Evolutionary conservation across 2,329 filamentous ascomycete species (phyloP), one percentile per base, ranked within the genome.

Genomic region (Chalara sp.): DNA sequence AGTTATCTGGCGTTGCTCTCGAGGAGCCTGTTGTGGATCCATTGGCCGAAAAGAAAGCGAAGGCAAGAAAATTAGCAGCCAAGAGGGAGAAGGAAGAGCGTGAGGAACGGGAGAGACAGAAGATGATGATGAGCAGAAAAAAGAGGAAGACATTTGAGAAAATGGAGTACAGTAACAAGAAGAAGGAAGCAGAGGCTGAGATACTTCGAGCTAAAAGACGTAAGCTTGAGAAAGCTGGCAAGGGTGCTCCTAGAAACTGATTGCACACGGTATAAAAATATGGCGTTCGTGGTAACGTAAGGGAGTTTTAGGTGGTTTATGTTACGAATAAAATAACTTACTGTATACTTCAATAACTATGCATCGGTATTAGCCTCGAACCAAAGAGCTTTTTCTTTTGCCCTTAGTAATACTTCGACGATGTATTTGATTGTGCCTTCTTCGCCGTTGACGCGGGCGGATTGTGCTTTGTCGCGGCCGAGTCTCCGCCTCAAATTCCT

Each of bases 101-200:
- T 4, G 93, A 97, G 70, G 91, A 97, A 63, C 71, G 95, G 52
- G 90, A 96, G 70, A 80, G 92, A 56, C 86, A 89, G 68, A 96
- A 96, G 81, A 93, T 95, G 74, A 99, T 99, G 93, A 84, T 97
- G 76, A 88, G 87, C 70, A 88, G 95, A 70, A 93, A 95, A 81
- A 99, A 97, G 83, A 80, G 93, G 64, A 96, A 96, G 83, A 75
- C 96, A 64, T 86, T 92, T 60, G 93, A 97, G 76, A 93, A 96
- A 76, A 99, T 99, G 89, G 79, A 90, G 65, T 95, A 95, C 72
- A 90, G 84, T 56, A 96, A 96, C 71, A 91, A 86, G 72, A 91
- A 93, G 79, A 88, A 89, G 76, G 92, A 92, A 60, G 86, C 83
- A 30, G 89, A 96, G 73, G 88, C 92, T 45, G 86, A 92, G 74